These are phyloP conservation scores for Pseudogymnoascus sp. DNA, from an alignment of 2,329 filamentous ascomycete genomes.

Conservation along the genomic window DNA sequence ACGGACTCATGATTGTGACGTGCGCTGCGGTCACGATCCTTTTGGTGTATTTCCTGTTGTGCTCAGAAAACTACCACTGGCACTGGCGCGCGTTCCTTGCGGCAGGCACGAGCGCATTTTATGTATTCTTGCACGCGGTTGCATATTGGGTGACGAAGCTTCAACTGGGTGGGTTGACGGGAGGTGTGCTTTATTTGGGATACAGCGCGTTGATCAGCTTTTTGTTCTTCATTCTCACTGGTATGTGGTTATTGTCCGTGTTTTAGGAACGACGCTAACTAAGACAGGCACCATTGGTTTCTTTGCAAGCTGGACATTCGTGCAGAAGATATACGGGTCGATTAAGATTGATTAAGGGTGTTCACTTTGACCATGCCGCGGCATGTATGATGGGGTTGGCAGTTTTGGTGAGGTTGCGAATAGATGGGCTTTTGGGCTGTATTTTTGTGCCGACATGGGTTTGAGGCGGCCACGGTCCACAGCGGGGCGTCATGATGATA, in stretches of 20 bases:
- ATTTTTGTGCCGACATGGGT: neutral
- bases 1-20: constrained; percentile 93
- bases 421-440: neutral
- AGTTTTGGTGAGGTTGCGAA: neutral
- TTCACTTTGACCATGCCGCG: neutral
- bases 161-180: constrained; percentile 74
- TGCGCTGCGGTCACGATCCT: constrained; percentile 86
- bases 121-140: constrained; percentile 86
- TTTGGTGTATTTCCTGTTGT: constrained; percentile 93
- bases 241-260: constrained; percentile 44
- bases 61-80: constrained; percentile 97
- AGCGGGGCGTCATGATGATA: neutral
- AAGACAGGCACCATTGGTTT: constrained; percentile 81
- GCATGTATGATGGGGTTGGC: neutral
- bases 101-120: constrained; percentile 80
- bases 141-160: constrained; percentile 87
- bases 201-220: constrained; percentile 87
- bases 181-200: constrained; percentile 83
- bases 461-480: neutral
- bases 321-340: constrained; percentile 88
- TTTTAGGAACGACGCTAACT: constrained; percentile 17
- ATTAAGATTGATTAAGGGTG: constrained; percentile 80
- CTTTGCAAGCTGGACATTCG: constrained; percentile 89
- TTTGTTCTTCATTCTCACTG: constrained; percentile 87
- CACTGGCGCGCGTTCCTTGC: constrained; percentile 94